Evolutionary conservation across 2,329 filamentous ascomycete genomes (phyloP), one percentile per base, ranked within the genome.

Genomic region (Neurospora crassa): DNA sequence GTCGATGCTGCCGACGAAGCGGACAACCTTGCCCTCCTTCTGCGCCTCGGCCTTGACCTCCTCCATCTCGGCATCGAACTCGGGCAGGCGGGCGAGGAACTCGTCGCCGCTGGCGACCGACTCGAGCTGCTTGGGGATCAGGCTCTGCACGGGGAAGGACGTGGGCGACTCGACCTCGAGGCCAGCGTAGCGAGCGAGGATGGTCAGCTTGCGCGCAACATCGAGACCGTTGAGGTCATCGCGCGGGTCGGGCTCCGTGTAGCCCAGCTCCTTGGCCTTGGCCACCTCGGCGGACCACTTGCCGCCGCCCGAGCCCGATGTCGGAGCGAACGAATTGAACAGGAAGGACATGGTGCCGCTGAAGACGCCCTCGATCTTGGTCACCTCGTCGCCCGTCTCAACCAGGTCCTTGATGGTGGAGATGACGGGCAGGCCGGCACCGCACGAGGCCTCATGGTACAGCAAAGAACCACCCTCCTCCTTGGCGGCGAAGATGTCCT

Each of bases 301-400:
- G 69, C 92, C 93, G 47, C 47, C 47, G 42, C 92, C 92, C 29
- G 86, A 84, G 5, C 91, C 91, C 68, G 89, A 88, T 2, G 90
- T 90, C 0, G 96, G 96, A 68, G 94, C 93, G 81, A 98, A 99
- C 29, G 90, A 94, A 86, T 98, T 98, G 89, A 59, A 98, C 53
- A 99, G 86, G 86, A 97, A 99, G 47, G 92, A 96, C 89, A 99
- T 95, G 70, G 96, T 99, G 74, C 96, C 96, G 73, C 93, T 97
- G 83, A 99, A 98, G 69, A 99, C 94, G 75, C 96, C 96, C 83
- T 98, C 95, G 76, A 99, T 96, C 83, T 91, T 94, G 70, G 88
- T 93, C 5, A 99, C 91, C 79, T 93, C 87, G 79, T 99, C 96
- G 59, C 96, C 96, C 1, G 96, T 99, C 74, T 94, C 91, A 34